Base-by-base conservation (phyloP, 371 early-diverging fungal genomes). In the Mucor sp. region DNA sequence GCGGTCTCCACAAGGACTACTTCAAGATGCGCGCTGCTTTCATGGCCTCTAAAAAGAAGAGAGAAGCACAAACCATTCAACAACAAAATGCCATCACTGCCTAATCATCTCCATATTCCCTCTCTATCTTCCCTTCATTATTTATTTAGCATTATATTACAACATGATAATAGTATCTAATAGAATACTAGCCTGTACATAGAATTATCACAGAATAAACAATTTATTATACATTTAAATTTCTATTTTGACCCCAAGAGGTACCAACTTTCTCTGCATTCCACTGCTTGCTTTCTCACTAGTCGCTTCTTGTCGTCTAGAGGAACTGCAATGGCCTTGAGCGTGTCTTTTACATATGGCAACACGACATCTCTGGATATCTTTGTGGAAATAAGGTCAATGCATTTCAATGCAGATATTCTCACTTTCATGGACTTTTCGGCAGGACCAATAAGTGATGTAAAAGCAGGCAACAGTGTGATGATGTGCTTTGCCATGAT, bases 1-100 rank as follows among this genome's bases (percentile, higher is more conserved):
- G 97, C 69, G 97, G 97, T 6, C 79, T 97, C 55, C 97, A 97
- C 78, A 94, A 96, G 77, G 95, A 97, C 69, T 97, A 96, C 75
- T 94, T 96, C 81, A 89, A 93, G 83, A 93, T 95, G 93, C 85
- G 91, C 32, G 88, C 90, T 21, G 90, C 86, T 35, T 87, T 81
- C 68, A 72, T 84, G 74, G 80, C 80, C 23, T 75, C 84, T 41
- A 84, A 84, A 69, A 77, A 77, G 66, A 78, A 80, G 69, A 76
- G 74, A 63, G 74, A 80, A 63, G 32, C 56, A 30, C 56, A 56
- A 56, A 14, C 6, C 17, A 28, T 25, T 23, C 44, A 56, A n/a
- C 56, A 56, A 12, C 56, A 56, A 56, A 56, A 56, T n/a, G 56
- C 56, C 17, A 56, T 56, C 30, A 56, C 56, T 27, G 56, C 56